Evolutionary conservation across 129 eudicot species (phyloP), one percentile per base, ranked within the genome.

Genomic region (Heracleum sosnowskyi): DNA sequence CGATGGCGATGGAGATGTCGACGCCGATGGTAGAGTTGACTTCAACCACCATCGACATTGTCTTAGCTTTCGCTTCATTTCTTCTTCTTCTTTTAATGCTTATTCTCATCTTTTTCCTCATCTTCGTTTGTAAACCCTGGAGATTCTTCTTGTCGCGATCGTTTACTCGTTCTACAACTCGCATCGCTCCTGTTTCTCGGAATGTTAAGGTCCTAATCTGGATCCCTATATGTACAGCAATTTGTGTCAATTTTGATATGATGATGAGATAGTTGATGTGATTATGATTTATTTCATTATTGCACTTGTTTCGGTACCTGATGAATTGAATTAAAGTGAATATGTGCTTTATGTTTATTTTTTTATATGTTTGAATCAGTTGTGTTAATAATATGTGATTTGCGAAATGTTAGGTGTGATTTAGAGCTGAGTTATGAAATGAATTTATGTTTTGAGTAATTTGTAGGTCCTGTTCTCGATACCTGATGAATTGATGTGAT

Each of bases 51-150:
- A 80, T 46, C 77, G 28, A 37, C 81, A 80, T 86, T 76, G 76
- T 83, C 31, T 35, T 83, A 22, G 68, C 83, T 44, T 42, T 75
- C 44, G 79, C 82, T 1, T 82, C 74, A 35, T 80, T 72, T 57
- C 74, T 89, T 57, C 41, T 87, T 28, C 34, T 87, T 71, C 69
- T 91, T 81, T 76, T 89, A 77, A 83, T 88, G 87, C 82, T 93
- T 11, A 71, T 93, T 28, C 73, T 93, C 75, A 16, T 91, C 77
- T n/a, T 92, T 40, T 35, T 93, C 47, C 53, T 90, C 79, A 15
- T 89, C 85, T 44, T 90, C 80, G 87, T 91, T 78, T 93, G 91
- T 77, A 93, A 88, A 77, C 98, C 98, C 44, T 93, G 97, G 97
- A 96, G 90, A 70, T 74, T 87, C 40, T 68, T 89, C 80, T 80